phyloP scores from a whole-genome alignment of 768 basidiomycete genomes.

The Dentipellis fragilis region DNA sequence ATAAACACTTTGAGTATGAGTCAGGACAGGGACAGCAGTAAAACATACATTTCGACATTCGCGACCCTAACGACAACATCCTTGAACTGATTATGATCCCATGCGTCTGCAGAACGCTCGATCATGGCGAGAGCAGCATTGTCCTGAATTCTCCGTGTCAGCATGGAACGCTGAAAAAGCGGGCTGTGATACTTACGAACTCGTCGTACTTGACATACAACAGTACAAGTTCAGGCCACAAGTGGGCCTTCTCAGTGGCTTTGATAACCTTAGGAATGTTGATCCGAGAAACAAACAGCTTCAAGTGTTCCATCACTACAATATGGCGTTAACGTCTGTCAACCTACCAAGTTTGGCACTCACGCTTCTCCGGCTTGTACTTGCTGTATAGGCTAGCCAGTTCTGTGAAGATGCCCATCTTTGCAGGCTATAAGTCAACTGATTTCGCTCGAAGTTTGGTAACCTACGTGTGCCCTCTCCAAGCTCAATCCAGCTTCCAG shows the following conservation, averaged over 20 bases:
- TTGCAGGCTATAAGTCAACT: conserved; percentile 7
- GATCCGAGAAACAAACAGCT: conserved; percentile 89
- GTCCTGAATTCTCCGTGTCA: conserved; percentile 39
- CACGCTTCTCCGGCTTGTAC: conserved; percentile 87
- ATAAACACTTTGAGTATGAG: conserved; percentile 1
- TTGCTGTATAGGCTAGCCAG: conserved; percentile 88
- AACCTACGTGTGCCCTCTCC: conserved; percentile 81
- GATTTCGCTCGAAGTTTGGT: not conserved
- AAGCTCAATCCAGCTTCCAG: conserved; percentile 93
- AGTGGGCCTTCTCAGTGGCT: conserved; percentile 90
- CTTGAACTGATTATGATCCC: conserved; percentile 99
- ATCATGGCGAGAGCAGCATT: conserved; percentile 99
- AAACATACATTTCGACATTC: conserved; percentile 82
- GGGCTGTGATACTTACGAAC: conserved; percentile 42
- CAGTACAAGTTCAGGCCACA: conserved; percentile 98
- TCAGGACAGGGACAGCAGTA: not conserved
- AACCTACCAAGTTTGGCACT: conserved; percentile 21
- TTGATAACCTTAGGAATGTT: conserved; percentile 99
- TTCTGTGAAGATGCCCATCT: conserved; percentile 98
- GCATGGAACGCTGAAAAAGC: not conserved
- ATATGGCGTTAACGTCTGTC: not conserved
- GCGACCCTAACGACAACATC: conserved; percentile 94
- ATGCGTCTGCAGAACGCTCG: conserved; percentile 94
- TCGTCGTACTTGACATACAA: conserved; percentile 98
- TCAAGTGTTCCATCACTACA: conserved; percentile 96